Base-by-base conservation (phyloP, 2,329 filamentous ascomycete genomes). In the Phialophora verrucosa region DNA sequence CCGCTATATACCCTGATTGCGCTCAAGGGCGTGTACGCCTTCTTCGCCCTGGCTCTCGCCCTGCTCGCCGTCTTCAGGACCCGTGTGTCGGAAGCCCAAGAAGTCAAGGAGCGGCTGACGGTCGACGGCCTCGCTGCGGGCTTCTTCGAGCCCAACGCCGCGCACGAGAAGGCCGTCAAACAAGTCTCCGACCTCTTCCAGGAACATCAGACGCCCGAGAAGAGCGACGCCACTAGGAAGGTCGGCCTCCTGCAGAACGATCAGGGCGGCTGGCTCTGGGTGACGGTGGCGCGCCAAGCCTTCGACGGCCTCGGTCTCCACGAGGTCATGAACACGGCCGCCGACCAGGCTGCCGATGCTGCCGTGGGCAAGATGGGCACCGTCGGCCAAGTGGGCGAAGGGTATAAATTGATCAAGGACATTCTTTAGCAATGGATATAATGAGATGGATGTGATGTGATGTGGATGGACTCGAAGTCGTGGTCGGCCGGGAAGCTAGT, bases 81-180 rank as follows among this genome's bases (percentile, higher is more conserved):
- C 6, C 58, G 64, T 7, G 69, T 67, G n/a, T 44, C 57, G 0
- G 54, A 59, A 31, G 63, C 69, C 6, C 69, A 72, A 20, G 64
- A 71, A 14, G 67, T 69, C 27, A 71, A 71, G 49, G 69, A 68
- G n/a, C 58, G 67, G 4, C 53, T 71, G 64, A 72, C 69, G 1
- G 59, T 71, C 29, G 67, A 72, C 35, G 70, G 70, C 4, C 62
- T 72, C 35, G 69, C 69, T 7, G 62, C 64, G 14, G 69, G 67
- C 7, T 65, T 70, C 27, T 71, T 71, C 53, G 70, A 71, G 29
- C 59, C 65, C 4, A 20, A 47, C 32, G 55, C 56, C 12, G 35
- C 56, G 23, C 69, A 65, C 25, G 62, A 69, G 44, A 35, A 44
- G 23, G 61, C 63, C 1, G 70, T 70, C 20, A 59, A 58, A 49